phyloP scores from a whole-genome alignment of 1,284 basidiomycete species.

The Neolentinus lepideus region DNA sequence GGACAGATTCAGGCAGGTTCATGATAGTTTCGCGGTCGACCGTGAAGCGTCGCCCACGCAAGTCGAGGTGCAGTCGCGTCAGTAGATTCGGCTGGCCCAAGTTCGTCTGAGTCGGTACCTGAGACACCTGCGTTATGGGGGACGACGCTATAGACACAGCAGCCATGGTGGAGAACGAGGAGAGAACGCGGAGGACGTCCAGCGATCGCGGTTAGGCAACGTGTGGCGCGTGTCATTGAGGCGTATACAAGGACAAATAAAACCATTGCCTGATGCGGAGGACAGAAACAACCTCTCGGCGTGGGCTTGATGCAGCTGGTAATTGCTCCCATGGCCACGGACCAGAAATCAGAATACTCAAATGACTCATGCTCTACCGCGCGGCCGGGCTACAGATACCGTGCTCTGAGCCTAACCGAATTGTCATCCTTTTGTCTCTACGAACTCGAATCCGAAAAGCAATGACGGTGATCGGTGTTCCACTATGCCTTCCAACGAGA shows the following conservation, averaged over 20 bases:
- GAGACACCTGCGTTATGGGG: slow-evolving; percentile 83
- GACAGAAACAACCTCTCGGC: neutral
- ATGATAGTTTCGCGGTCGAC: slow-evolving; percentile 98
- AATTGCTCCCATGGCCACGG: neutral
- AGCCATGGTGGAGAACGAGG: neutral
- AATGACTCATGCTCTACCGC: too few species aligned
- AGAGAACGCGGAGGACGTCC: neutral
- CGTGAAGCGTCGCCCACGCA: slow-evolving; percentile 87
- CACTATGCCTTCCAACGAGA: too few species aligned
- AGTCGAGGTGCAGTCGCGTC: slow-evolving; percentile 84
- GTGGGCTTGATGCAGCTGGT: neutral
- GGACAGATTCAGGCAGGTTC: slow-evolving; percentile 95
- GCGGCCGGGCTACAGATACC: neutral
- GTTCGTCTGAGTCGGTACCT: slow-evolving; percentile 61
- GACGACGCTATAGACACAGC: neutral
- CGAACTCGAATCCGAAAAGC: too few species aligned
- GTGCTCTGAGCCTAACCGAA: neutral
- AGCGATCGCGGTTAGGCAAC: neutral
- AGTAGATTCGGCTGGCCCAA: slow-evolving; percentile 73
- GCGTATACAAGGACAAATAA: slow-evolving; percentile 1
- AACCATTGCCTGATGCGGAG: neutral
- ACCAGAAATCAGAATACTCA: too few species aligned
- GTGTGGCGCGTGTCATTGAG: neutral
- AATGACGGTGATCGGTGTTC: too few species aligned
- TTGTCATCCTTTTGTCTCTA: neutral